Base-by-base conservation (phyloP, 106 monocot genomes). In the Dendrobium officinale region DNA sequence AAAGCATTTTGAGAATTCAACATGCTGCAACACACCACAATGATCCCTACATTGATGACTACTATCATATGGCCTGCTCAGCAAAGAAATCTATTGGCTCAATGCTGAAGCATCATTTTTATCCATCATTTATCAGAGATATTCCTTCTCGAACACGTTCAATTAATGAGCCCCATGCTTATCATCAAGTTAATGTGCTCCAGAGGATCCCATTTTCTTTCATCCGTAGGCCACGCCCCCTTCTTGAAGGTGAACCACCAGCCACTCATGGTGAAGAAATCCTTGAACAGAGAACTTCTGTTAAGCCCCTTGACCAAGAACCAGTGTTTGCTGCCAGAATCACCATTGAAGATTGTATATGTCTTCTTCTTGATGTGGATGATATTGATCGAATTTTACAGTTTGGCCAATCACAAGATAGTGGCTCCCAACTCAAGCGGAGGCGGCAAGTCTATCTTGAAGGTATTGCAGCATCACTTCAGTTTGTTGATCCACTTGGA, bases 51-150 rank as follows among this genome's bases (percentile, higher is more conserved):
- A 79, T 89, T 51, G 95, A 92, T 72, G 98, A 98, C 51, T 98
- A 98, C 70, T 98, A 98, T 64, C 98, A 98, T 82, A 92, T 91
- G 79, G 98, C 98, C 70, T 92, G 89, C 79, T 33, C 91, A 9
- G 89, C 94, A 68, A 98, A 91, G 79, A 88, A 81, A 49, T 80
- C 88, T 27, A 24, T 67, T 72, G 84, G 79, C 26, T 78, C 85
- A 24, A 81, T 82, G 66, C 42, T 66, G 47, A 93, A 85, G 83
- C 80, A 85, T 75, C 85, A 83, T 67, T 98, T 98, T 78, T 88
- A 80, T 73, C 98, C 98, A 73, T 49, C 85, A 9, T 67, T 78
- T 9, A 81, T 91, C 67, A 82, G 85, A 44, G 94, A 94, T 76
- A 55, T 82, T 2, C 82, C 90, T 77, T 86, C 90, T 80, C 92